Conservation (phyloP, 2,329 filamentous ascomycete genomes). For the Leptographium galeiforme region DNA sequence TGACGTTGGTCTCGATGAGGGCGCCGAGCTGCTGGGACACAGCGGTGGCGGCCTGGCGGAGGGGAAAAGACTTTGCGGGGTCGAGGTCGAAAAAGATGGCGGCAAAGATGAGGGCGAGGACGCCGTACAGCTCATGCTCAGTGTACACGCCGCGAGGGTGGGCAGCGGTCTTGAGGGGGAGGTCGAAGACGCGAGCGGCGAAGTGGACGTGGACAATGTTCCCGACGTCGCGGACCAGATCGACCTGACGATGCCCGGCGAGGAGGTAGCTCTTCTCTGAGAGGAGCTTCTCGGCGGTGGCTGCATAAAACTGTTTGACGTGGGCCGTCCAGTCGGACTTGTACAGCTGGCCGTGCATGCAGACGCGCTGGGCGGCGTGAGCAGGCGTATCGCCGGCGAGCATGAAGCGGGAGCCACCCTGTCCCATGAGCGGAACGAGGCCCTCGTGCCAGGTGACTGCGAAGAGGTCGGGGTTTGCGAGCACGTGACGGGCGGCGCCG, state of each 20-base stretch:
- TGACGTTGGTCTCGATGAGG: slow-evolving; percentile 51
- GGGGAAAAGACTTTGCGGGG: slow-evolving; percentile 50
- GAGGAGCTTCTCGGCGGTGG: slow-evolving; percentile 48
- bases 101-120: slow-evolving; percentile 52
- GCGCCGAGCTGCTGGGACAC: slow-evolving; percentile 45
- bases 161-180: slow-evolving; percentile 51
- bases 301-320: slow-evolving; percentile 54
- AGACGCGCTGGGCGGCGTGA: slow-evolving; percentile 35
- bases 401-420: slow-evolving; percentile 40
- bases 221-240: slow-evolving; percentile 56
- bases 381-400: slow-evolving; percentile 36
- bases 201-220: slow-evolving; percentile 56
- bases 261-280: slow-evolving; percentile 52
- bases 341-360: slow-evolving; percentile 42
- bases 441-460: slow-evolving; percentile 50
- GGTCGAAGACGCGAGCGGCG: slow-evolving; percentile 45
- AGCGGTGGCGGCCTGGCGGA: slow-evolving; percentile 43
- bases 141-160: slow-evolving; percentile 45
- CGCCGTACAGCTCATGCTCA: slow-evolving; percentile 44
- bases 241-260: slow-evolving; percentile 47
- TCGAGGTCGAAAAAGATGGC: slow-evolving; percentile 55
- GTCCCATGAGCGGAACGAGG: slow-evolving; percentile 48
- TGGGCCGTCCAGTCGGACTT: slow-evolving; percentile 41
- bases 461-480: slow-evolving; percentile 49
- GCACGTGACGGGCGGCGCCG: slow-evolving; percentile 44